Conservation (phyloP, 805 yeast genomes). For the Yarrowia sp. region DNA sequence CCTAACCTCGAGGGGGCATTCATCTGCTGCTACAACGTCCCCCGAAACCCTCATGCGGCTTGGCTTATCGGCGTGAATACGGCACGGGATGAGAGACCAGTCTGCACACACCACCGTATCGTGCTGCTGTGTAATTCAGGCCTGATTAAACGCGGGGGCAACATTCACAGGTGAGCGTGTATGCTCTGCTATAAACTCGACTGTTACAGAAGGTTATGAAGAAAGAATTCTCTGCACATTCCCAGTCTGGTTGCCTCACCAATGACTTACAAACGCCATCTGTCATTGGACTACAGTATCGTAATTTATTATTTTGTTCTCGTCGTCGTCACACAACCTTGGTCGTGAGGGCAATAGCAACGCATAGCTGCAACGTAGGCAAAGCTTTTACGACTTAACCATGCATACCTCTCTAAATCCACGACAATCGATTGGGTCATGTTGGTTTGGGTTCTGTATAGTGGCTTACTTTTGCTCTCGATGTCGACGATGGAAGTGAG, state of each 20-base stretch:
- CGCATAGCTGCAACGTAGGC: constrained; percentile 15
- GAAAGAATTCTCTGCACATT: neutral
- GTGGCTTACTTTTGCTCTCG: constrained; percentile 6
- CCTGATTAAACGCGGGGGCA: neutral
- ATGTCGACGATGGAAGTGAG: constrained; percentile 11
- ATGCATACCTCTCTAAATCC: constrained; percentile 2
- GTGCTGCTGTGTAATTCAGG: neutral
- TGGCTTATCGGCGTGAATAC: constrained; percentile 18
- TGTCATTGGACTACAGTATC: neutral
- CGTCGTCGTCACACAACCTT: neutral
- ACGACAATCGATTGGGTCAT: neutral
- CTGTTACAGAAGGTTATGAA: neutral
- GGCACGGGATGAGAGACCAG: neutral
- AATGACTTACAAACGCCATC: neutral
- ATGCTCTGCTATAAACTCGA: neutral
- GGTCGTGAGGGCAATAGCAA: neutral
- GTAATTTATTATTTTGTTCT: no score
- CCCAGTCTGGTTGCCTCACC: neutral
- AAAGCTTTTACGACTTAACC: neutral
- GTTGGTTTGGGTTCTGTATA: neutral
- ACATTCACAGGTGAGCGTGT: neutral
- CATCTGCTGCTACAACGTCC: neutral
- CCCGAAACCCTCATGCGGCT: neutral
- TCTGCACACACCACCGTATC: constrained; percentile 3
- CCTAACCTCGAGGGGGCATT: neutral